Conservation (phyloP, 1,284 basidiomycete genomes). For the Fomes fomentarius region DNA sequence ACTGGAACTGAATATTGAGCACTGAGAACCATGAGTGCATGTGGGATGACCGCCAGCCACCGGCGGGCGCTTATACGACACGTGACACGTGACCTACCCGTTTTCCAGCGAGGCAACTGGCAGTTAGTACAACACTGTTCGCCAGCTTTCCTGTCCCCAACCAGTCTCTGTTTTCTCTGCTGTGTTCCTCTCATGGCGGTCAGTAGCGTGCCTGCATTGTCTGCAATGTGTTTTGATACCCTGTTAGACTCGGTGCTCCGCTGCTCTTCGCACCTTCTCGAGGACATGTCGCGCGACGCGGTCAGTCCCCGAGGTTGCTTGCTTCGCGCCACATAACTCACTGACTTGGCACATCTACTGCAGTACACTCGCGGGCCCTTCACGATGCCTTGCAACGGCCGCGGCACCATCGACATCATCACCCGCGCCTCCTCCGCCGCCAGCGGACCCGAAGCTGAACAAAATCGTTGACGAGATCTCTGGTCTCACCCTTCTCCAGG, state of each 20-base stretch:
- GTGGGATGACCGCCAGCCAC: too few species aligned
- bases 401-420: slow-evolving; percentile 46
- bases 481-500: slow-evolving; percentile 88
- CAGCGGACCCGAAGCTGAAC: slow-evolving; percentile 73
- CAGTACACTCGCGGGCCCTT: slow-evolving; percentile 30
- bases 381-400: slow-evolving; percentile 43
- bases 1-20: too few species aligned
- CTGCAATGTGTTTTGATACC: neutral
- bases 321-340: too few species aligned
- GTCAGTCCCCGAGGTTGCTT: slow-evolving; percentile 26
- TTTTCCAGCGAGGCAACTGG: slow-evolving; percentile 22
- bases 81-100: slow-evolving; percentile 12
- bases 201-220: slow-evolving; percentile 14
- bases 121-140: neutral
- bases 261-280: slow-evolving; percentile 48
- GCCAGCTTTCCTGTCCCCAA: neutral
- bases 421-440: slow-evolving; percentile 42
- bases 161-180: slow-evolving; percentile 2
- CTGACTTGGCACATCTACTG: too few species aligned
- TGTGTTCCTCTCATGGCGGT: slow-evolving; percentile 31
- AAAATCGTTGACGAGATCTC: slow-evolving; percentile 96
- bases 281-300: slow-evolving; percentile 41
- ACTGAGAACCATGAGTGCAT: too few species aligned
- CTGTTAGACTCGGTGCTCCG: slow-evolving; percentile 50
- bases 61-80: too few species aligned